Base-by-base conservation (phyloP, 345 rosid genomes). In the Gossypium thurberi region DNA sequence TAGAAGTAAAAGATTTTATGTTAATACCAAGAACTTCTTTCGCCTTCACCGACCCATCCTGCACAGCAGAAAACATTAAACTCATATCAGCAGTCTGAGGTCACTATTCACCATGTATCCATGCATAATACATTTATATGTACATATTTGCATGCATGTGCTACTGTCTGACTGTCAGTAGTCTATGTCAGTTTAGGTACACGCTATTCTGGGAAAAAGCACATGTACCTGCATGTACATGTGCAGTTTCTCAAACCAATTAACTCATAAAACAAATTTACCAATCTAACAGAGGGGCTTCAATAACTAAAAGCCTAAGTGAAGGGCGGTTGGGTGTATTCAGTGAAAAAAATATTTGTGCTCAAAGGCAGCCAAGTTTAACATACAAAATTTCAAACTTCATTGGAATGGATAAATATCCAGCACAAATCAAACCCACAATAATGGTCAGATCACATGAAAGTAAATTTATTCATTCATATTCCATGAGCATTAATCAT, bases 41-140 rank as follows among this genome's bases (percentile, higher is more conserved):
- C 71, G 90, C 92, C 83, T 85, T 89, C 28, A 76, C 83, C 46
- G 84, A 74, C 76, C 90, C 92, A 63, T 91, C 97, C 99, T 96
- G 88, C 79, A 81, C 23, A 75, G 80, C 52, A 76, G 60, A 71
- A 70, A 75, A 76, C 43, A 42, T 65, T 55, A 53, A 64, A 58
- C 58, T 64, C 26, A 20, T 28, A 73, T 74, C 20, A 74, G 71
- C 46, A 33, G 23, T 55, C 13, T 20, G 48, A 4, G 18, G 15
- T 37, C 28, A 53, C 47, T 33, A 33, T 15, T 12, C 21, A 10
- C 25, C n/a, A 8, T 26, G 21, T 26, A 20, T 51, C 58, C 23
- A 51, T 26, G 59, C 58, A 50, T 14, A 48, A 3, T 15, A 48
- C 42, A 67, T 37, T 3, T 20, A 48, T 68, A 15, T 26, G 14